These are phyloP conservation scores for Smithsoniella earleae DNA, from an alignment of 163 green algal species.

Conservation along the genomic window DNA sequence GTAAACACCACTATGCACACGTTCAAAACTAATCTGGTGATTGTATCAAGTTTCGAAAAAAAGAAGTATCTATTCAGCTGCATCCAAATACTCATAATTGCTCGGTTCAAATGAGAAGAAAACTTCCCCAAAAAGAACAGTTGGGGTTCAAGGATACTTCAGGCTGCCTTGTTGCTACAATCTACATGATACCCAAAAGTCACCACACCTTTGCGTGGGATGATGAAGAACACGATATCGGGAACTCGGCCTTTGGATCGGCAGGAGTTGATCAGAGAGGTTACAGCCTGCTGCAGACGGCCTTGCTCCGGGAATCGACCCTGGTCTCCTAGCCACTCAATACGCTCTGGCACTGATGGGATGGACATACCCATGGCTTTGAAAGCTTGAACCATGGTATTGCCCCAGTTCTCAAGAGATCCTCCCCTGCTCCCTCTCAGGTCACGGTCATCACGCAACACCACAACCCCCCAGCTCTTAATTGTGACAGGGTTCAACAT, in stretches of 20 bases:
- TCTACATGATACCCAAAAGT: background rate
- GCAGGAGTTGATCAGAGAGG: background rate
- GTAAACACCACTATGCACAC: background rate
- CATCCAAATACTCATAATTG: too few relatives aligned
- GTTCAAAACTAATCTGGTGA: background rate
- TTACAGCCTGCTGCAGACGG: constrained; percentile 4
- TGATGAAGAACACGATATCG: constrained; percentile 22
- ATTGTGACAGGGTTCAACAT: constrained; percentile 10
- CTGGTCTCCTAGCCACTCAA: constrained; percentile 12
- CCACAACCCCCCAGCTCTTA: background rate
- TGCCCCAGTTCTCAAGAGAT: background rate
- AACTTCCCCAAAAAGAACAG: background rate
- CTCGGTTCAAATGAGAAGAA: too few relatives aligned
- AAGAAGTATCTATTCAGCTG: too few relatives aligned
- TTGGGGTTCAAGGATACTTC: background rate
- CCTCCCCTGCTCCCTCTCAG: background rate
- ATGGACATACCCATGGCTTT: constrained; percentile 25
- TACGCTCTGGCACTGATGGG: background rate
- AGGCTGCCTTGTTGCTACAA: background rate
- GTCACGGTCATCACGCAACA: background rate
- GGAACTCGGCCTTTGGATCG: background rate
- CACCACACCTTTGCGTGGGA: constrained; percentile 2
- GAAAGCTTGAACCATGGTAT: background rate
- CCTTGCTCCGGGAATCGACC: constrained; percentile 21
- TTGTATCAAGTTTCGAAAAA: too few relatives aligned